Evolutionary conservation across 2,329 filamentous ascomycete genomes (phyloP), one percentile per base, ranked within the genome.

Genomic region (Colletotrichum endophyticum): DNA sequence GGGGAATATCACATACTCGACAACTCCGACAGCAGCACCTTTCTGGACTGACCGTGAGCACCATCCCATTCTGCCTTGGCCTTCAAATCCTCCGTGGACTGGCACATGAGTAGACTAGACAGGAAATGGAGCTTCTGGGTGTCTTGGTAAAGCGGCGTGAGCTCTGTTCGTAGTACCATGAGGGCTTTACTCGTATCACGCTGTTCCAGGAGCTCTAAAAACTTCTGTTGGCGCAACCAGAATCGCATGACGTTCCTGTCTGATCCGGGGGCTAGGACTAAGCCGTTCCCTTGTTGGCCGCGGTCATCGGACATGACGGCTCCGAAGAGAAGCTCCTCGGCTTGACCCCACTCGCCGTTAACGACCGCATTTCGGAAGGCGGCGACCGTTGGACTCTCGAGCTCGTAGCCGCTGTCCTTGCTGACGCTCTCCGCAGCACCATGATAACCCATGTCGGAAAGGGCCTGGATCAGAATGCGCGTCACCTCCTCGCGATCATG

Each of bases 401-500:
- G 88, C 82, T 96, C 92, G 83, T 92, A 98, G 1, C 96, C 96
- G 82, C 96, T 99, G 84, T 98, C 95, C 77, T 91, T 89, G 81
- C 92, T 94, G 73, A 99, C 88, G 77, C 90, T 92, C 61, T 92
- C 89, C 28, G 97, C 96, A 15, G 96, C 95, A 15, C 89, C 88
- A 75, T 92, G 89, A 82, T 99, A 98, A 4, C 97, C 97, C 87
- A 99, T 90, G 83, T 98, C 96, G 28, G 93, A 92, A 78, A 99
- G 87, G 44, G 96, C 95, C 85, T 99, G 97, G 81, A 99, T 97
- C 80, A 99, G 86, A 78, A 99, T 94, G 70, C 97, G 91, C 7
- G 96, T 98, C 61, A 99, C 94, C 86, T 99, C 96, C 87, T 98
- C 96, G 83, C 95, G 92, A 82, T 97, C 92, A 83, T 99, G 96